phyloP scores from a whole-genome alignment of 2,329 filamentous ascomycete species.

The Talaromyces sp. region DNA sequence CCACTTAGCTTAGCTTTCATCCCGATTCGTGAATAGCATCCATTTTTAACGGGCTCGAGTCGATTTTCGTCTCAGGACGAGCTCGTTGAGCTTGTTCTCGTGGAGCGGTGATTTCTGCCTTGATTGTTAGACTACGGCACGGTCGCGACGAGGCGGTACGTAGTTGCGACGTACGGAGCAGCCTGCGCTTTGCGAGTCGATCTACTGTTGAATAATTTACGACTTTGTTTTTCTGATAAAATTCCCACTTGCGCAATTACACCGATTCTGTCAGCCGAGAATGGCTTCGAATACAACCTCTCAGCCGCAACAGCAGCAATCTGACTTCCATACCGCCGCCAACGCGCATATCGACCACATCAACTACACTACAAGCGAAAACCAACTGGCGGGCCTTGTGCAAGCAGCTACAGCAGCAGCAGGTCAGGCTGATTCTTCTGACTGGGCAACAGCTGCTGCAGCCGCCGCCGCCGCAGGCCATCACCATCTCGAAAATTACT shows the following conservation, averaged over 20 bases:
- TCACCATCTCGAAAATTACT: constrained; percentile 40
- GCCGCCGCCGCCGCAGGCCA: constrained; percentile 44
- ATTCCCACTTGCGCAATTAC: too few species aligned
- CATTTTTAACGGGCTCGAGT: background rate
- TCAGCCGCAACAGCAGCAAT: constrained; percentile 30
- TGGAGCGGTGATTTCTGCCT: background rate
- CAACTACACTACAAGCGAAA: constrained; percentile 39
- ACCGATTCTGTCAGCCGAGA: too few species aligned
- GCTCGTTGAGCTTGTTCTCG: background rate
- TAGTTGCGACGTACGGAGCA: background rate
- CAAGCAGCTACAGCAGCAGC: constrained; percentile 47
- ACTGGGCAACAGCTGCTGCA: constrained; percentile 46
- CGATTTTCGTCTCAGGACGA: background rate
- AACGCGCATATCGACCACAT: constrained; percentile 32
- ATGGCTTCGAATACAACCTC: constrained; percentile 20
- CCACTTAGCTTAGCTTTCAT: background rate
- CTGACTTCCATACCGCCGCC: constrained; percentile 28
- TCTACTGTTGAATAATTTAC: background rate
- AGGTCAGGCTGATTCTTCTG: constrained; percentile 35
- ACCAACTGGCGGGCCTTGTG: constrained; percentile 45
- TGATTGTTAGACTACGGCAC: background rate
- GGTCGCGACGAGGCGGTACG: background rate
- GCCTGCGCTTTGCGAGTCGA: background rate
- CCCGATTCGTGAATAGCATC: background rate
- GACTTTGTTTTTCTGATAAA: background rate